Evolutionary conservation across 495 filamentous ascomycete genomes (phyloP).

Genomic region (Aspergillus heteromorphus): DNA sequence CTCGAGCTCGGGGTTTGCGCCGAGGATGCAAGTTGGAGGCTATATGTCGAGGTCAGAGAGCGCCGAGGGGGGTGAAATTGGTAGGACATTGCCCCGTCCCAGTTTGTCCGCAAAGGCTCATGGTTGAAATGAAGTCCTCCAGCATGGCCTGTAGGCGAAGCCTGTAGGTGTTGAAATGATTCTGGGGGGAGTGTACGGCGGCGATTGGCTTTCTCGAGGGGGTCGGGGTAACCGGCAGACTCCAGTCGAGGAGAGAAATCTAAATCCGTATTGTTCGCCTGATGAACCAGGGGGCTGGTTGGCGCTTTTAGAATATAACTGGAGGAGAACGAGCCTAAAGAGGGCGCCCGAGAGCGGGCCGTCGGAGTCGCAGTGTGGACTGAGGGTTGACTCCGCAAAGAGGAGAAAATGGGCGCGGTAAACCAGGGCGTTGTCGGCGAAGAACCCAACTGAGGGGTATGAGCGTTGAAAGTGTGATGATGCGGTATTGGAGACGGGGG

Average conservation of each 20-base stretch:
- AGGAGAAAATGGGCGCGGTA: slow-evolving; percentile 22
- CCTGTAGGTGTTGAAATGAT: slow-evolving; percentile 40
- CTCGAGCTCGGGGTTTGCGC: slow-evolving; percentile 56
- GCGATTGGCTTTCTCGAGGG: slow-evolving; percentile 45
- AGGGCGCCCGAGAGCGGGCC: slow-evolving; percentile 49
- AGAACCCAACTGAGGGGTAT: slow-evolving; percentile 27
- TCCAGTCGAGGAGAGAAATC: slow-evolving; percentile 52
- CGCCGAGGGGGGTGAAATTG: slow-evolving; percentile 69
- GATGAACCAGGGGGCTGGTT: slow-evolving; percentile 87
- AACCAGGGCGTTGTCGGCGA: slow-evolving; percentile 51
- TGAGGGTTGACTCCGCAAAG: slow-evolving; percentile 11
- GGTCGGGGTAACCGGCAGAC: slow-evolving; percentile 23
- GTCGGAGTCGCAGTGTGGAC: slow-evolving; percentile 11
- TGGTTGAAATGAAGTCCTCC: slow-evolving; percentile 14
- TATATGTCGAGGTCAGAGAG: slow-evolving; percentile 61
- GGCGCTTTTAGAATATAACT: slow-evolving; percentile 82
- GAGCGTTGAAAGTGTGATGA: slow-evolving; percentile 11
- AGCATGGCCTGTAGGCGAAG: slow-evolving; percentile 23
- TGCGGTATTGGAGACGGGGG: slow-evolving; percentile 19
- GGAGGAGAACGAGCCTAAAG: slow-evolving; percentile 70
- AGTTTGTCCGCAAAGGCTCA: slow-evolving; percentile 21
- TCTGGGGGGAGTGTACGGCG: slow-evolving; percentile 59
- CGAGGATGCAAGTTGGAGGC: slow-evolving; percentile 50
- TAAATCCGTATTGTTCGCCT: slow-evolving; percentile 80
- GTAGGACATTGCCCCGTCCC: slow-evolving; percentile 55